Conservation (phyloP, 2,329 filamentous ascomycete genomes). For the Sporothrix protearum region DNA sequence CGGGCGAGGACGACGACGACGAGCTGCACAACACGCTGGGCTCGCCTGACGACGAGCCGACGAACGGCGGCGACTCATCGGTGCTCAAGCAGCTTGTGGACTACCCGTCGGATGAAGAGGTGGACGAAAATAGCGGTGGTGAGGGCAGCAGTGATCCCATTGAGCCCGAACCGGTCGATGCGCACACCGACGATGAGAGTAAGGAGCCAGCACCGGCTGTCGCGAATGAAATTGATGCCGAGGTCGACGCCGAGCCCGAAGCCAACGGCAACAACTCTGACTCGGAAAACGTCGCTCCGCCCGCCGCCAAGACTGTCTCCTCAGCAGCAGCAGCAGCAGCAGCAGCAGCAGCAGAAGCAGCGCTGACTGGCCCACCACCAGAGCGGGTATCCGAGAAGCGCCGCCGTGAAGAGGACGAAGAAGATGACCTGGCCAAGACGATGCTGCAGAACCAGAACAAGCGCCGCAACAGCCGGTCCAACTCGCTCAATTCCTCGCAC, state of each 20-base stretch:
- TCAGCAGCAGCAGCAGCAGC: constrained; percentile 21
- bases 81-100: constrained; percentile 75
- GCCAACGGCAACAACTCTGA: neutral
- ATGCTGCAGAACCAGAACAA: constrained; percentile 55
- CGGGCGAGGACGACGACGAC: constrained; percentile 71
- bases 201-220: neutral
- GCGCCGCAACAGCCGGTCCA: constrained; percentile 53
- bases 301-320: constrained; percentile 25
- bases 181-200: neutral
- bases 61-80: constrained; percentile 60
- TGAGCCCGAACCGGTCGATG: neutral
- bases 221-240: neutral
- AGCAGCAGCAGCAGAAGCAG: constrained; percentile 20
- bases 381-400: constrained; percentile 86
- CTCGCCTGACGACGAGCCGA: constrained; percentile 36
- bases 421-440: constrained; percentile 85
- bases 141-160: constrained; percentile 5
- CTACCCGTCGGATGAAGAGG: constrained; percentile 81
- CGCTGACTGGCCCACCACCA: constrained; percentile 46
- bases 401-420: constrained; percentile 86
- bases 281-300: neutral
- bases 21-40: constrained; percentile 27
- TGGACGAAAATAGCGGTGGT: constrained; percentile 14
- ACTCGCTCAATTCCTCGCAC: constrained; percentile 34
- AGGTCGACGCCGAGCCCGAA: neutral